Conservation (phyloP, 1,284 basidiomycete genomes). For the Ganoderma multipileum region DNA sequence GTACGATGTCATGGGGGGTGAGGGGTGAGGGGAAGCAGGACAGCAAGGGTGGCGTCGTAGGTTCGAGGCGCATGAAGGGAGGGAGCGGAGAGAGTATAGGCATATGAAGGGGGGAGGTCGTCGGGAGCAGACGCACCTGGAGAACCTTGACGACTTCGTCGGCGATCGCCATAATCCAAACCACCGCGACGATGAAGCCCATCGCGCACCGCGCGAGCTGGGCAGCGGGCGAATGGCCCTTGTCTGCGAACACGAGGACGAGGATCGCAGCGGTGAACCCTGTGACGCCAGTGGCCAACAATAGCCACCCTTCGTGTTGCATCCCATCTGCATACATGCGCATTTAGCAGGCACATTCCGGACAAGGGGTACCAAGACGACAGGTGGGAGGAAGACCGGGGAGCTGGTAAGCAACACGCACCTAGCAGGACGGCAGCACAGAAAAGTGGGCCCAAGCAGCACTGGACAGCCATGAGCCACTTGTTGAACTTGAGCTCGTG, state of each 20-base stretch:
- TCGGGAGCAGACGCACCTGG: constrained; percentile 56
- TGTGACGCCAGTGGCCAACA: constrained; percentile 59
- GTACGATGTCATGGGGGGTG: background rate
- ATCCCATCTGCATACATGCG: constrained; percentile 54
- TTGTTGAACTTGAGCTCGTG: constrained; percentile 78
- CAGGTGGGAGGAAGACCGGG: background rate
- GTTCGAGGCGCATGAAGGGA: background rate
- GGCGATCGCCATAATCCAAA: constrained; percentile 97
- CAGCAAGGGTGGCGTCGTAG: background rate
- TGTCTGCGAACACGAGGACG: constrained; percentile 67
- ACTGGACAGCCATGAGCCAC: constrained; percentile 84
- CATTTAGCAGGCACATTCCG: background rate
- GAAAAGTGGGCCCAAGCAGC: constrained; percentile 80
- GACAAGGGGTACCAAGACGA: background rate
- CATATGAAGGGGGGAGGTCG: background rate
- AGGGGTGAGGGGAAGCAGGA: constrained; percentile 1
- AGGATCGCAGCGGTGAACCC: constrained; percentile 63
- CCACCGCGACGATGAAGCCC: constrained; percentile 88
- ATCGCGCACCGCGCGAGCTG: constrained; percentile 83
- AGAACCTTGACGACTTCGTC: constrained; percentile 92
- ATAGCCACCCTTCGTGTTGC: constrained; percentile 58
- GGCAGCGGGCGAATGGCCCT: constrained; percentile 64
- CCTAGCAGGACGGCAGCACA: constrained; percentile 78
- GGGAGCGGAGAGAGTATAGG: background rate
- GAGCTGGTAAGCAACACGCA: constrained; percentile 50